Evolutionary conservation across 805 yeast species (phyloP).

Genomic region (Grigorovia humatica): DNA sequence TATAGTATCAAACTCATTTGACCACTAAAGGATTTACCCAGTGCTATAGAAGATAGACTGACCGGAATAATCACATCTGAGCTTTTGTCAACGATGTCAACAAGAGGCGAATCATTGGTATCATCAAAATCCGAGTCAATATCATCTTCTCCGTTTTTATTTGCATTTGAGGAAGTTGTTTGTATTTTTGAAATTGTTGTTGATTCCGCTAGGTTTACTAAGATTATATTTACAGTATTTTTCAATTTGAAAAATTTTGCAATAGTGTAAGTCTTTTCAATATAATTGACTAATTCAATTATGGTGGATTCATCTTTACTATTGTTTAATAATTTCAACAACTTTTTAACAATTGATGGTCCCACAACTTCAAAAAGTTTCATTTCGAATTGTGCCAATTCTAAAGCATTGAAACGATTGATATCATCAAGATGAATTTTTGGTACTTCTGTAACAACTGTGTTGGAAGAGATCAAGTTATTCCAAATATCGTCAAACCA

Average conservation of each 20-base stretch:
- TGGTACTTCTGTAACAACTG: constrained; percentile 24
- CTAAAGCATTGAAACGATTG: constrained; percentile 15
- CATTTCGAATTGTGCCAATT: constrained; percentile 51
- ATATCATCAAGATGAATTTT: constrained; percentile 13
- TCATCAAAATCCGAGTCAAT: constrained; percentile 6
- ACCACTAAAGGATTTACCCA: constrained; percentile 86
- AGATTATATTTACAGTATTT: constrained; percentile 51
- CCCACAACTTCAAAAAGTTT: constrained; percentile 57
- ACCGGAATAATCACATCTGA: constrained; percentile 56
- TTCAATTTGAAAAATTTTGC: constrained; percentile 54
- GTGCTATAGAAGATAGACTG: constrained; percentile 69
- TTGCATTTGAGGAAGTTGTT: not conserved
- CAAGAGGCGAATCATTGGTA: not conserved
- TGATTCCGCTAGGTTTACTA: constrained; percentile 55
- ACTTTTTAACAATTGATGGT: constrained; percentile 52
- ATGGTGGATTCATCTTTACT: constrained; percentile 86
- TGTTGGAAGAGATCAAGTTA: constrained; percentile 41
- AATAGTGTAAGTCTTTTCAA: constrained; percentile 74
- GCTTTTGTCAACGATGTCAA: constrained; percentile 38
- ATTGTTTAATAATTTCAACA: constrained; percentile 68
- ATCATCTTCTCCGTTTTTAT: not conserved
- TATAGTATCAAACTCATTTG: constrained; percentile 81
- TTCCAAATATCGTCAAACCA: constrained; percentile 89
- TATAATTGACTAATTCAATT: constrained; percentile 72
- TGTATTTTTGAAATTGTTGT: constrained; percentile 45